Evolutionary conservation across 1,139 yeast species (phyloP).

Genomic region (Meyerozyma smithsonii): DNA sequence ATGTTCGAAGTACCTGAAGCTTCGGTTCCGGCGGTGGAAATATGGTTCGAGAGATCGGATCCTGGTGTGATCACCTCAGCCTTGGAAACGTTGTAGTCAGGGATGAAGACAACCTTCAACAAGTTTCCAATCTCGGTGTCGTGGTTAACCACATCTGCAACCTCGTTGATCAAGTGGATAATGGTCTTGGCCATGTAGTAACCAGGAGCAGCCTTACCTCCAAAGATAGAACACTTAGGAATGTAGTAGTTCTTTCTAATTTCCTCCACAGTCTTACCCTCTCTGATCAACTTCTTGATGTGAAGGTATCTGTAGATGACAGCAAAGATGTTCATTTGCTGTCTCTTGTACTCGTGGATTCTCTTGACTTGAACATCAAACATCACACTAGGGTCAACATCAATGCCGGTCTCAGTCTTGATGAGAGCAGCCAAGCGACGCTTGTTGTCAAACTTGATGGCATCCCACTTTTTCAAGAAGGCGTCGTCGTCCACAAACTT

Average conservation of each 20-base stretch:
- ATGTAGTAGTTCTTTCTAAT: conserved; percentile 56
- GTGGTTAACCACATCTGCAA: conserved; percentile 72
- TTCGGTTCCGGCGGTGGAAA: conserved; percentile 97
- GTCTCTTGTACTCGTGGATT: conserved; percentile 94
- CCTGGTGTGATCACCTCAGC: conserved; percentile 92
- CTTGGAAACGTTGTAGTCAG: conserved; percentile 90
- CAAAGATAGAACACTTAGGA: conserved; percentile 78
- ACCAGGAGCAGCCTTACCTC: conserved; percentile 97
- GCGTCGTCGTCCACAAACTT: conserved; percentile 60
- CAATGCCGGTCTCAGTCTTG: conserved; percentile 62
- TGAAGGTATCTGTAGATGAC: conserved; percentile 77
- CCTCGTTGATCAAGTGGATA: conserved; percentile 79
- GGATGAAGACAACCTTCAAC: conserved; percentile 81
- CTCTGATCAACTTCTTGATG: conserved; percentile 60
- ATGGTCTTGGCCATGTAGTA: conserved; percentile 92
- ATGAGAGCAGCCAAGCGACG: conserved; percentile 64
- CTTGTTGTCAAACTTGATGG: conserved; percentile 69
- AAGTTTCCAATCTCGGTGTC: conserved; percentile 71
- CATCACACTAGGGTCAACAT: conserved; percentile 66
- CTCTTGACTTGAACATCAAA: conserved; percentile 94
- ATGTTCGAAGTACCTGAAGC: conserved; percentile 95
- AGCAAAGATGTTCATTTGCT: conserved; percentile 87
- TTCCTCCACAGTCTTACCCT: conserved; percentile 47
- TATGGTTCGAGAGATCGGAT: conserved; percentile 87
- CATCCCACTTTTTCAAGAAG: conserved; percentile 69